A percentile compares a stretch with the other conserved stretches of the same genome.
Conservation (phyloP, 805 yeast species). For the Clavispora fructus region DNA sequence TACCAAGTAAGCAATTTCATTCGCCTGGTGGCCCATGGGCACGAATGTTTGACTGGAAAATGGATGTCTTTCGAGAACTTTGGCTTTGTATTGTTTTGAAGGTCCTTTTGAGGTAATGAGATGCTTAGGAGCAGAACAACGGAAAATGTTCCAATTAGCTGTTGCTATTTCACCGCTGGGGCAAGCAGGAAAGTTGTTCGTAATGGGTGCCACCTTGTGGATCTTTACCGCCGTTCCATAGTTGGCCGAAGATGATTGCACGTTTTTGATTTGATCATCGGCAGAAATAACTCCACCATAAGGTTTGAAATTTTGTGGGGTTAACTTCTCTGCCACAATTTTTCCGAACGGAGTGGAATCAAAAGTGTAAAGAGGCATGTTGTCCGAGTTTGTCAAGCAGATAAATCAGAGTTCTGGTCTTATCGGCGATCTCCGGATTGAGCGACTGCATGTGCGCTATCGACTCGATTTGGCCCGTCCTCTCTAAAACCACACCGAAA, state of each 20-base stretch:
- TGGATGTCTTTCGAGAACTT: conserved; percentile 87
- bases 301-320: conserved; percentile 59
- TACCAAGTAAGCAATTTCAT: conserved; percentile 59
- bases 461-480: no score
- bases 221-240: conserved; percentile 91
- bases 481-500: no score
- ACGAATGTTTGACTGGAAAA: conserved; percentile 81
- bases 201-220: conserved; percentile 64
- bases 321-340: conserved; percentile 51
- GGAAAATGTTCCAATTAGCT: conserved; percentile 77
- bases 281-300: conserved; percentile 81
- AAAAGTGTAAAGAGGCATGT: conserved; percentile 41
- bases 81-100: conserved; percentile 40
- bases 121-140: conserved; percentile 74
- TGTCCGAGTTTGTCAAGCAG: neutral
- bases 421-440: conserved; percentile 1
- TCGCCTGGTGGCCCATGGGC: conserved; percentile 71
- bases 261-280: conserved; percentile 56
- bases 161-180: conserved; percentile 45
- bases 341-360: conserved; percentile 14
- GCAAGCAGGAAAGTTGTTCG: conserved; percentile 44
- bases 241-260: conserved; percentile 55
- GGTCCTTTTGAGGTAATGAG: conserved; percentile 29
- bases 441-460: neutral
- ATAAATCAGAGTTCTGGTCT: neutral